Conservation (phyloP, 768 basidiomycete species). For the Auricularia auricula-judae region DNA sequence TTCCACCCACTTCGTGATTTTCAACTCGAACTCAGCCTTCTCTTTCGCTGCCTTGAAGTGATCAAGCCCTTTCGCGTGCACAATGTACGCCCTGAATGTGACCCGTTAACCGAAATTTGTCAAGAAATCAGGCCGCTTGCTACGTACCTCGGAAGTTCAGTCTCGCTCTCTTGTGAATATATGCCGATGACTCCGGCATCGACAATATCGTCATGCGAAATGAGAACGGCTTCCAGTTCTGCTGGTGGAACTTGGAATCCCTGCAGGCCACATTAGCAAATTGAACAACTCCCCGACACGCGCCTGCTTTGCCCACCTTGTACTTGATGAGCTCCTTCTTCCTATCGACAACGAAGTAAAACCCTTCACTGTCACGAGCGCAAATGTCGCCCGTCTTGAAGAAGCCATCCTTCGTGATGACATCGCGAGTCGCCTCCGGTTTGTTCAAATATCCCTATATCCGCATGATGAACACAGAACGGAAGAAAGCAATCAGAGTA, state of each 20-base stretch:
- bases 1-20: constrained; percentile 57
- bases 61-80: constrained; percentile 29
- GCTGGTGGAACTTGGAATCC: constrained; percentile 75
- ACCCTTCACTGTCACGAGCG: constrained; percentile 56
- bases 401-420: constrained; percentile 69
- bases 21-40: constrained; percentile 31
- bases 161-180: constrained; percentile 51
- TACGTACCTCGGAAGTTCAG: constrained; percentile 66
- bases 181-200: constrained; percentile 80
- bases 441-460: constrained; percentile 64
- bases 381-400: constrained; percentile 86
- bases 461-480: background rate
- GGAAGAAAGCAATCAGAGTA: too few relatives aligned
- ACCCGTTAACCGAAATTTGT: background rate
- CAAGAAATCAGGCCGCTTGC: background rate
- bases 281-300: background rate
- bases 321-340: constrained; percentile 55
- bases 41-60: constrained; percentile 17
- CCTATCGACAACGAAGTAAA: constrained; percentile 63
- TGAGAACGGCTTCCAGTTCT: constrained; percentile 66
- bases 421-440: constrained; percentile 49
- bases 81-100: background rate
- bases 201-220: constrained; percentile 63
- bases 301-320: constrained; percentile 28
- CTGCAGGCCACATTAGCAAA: constrained; percentile 19